Evolutionary conservation across 192 early-diverging fungal species (phyloP).

Genomic region (Mortierella hygrophila): DNA sequence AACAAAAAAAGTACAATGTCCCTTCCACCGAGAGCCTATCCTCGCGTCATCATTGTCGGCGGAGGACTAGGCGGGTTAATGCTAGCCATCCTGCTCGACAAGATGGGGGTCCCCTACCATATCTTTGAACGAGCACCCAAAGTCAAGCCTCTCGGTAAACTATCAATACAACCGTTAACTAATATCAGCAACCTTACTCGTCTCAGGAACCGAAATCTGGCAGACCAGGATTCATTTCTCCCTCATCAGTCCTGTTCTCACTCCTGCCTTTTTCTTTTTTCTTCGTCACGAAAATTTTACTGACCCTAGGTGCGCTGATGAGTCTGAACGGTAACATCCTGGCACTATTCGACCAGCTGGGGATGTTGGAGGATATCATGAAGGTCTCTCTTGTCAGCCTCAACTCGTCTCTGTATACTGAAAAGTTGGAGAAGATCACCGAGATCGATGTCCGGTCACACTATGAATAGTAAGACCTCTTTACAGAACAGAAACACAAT

Average conservation of each 20-base stretch:
- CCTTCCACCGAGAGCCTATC: neutral
- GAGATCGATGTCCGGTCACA: neutral
- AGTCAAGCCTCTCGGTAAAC: conserved; percentile 21
- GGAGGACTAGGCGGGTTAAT: conserved; percentile 18
- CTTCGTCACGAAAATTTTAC: too few relatives aligned
- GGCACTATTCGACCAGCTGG: conserved; percentile 34
- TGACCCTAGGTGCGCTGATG: conserved; percentile 12
- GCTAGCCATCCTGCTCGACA: conserved; percentile 18
- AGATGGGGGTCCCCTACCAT: conserved; percentile 16
- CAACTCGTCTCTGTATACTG: conserved; percentile 2
- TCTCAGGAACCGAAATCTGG: neutral
- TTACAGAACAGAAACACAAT: neutral
- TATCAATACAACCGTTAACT: neutral
- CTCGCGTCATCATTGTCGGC: conserved; percentile 25
- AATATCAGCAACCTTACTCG: neutral
- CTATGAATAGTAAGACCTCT: neutral
- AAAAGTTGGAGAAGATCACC: conserved; percentile 17
- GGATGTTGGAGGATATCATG: conserved; percentile 18
- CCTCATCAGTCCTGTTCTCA: neutral
- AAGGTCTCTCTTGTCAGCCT: conserved; percentile 9
- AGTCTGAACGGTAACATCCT: conserved; percentile 29
- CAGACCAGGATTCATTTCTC: neutral
- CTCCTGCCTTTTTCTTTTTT: neutral
- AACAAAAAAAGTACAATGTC: neutral
- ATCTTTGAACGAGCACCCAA: conserved; percentile 15